Evolutionary conservation across 495 filamentous ascomycete species (phyloP).

Genomic region (Hypoxylon fuscum): DNA sequence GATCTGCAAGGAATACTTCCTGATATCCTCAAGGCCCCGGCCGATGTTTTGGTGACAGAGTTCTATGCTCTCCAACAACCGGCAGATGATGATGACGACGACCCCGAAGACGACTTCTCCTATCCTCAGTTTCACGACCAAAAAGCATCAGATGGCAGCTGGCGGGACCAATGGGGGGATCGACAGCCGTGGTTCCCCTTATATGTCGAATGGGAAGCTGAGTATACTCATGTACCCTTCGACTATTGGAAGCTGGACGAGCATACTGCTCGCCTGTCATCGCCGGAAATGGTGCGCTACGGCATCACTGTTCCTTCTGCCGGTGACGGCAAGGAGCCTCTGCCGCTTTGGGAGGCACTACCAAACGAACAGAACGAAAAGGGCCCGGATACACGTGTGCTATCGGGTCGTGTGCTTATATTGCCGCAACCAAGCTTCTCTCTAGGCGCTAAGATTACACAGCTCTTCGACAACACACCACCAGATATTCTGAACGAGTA

Average conservation of each 20-base stretch:
- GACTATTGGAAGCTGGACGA: slow-evolving; percentile 45
- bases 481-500: slow-evolving; percentile 27
- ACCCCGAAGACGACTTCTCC: neutral
- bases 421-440: slow-evolving; percentile 56
- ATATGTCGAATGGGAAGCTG: slow-evolving; percentile 63
- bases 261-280: slow-evolving; percentile 2
- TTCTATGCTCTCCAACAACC: slow-evolving; percentile 17
- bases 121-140: slow-evolving; percentile 31
- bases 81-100: slow-evolving; percentile 1
- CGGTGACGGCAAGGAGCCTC: slow-evolving; percentile 4
- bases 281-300: slow-evolving; percentile 28
- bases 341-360: slow-evolving; percentile 11
- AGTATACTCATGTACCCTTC: slow-evolving; percentile 58
- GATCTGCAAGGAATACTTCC: slow-evolving; percentile 33
- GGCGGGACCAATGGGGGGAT: slow-evolving; percentile 52
- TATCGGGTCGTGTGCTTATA: slow-evolving; percentile 54
- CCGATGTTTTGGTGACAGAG: slow-evolving; percentile 32
- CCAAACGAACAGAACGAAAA: slow-evolving; percentile 9
- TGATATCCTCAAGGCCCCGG: slow-evolving; percentile 8
- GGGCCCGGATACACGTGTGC: slow-evolving; percentile 37
- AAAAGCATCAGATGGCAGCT: slow-evolving; percentile 2
- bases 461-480: slow-evolving; percentile 46
- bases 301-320: slow-evolving; percentile 26
- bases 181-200: slow-evolving; percentile 60
- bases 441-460: slow-evolving; percentile 44